These are phyloP conservation scores for Suillus sp. DNA, from an alignment of 768 basidiomycete species.

Conservation along the genomic window DNA sequence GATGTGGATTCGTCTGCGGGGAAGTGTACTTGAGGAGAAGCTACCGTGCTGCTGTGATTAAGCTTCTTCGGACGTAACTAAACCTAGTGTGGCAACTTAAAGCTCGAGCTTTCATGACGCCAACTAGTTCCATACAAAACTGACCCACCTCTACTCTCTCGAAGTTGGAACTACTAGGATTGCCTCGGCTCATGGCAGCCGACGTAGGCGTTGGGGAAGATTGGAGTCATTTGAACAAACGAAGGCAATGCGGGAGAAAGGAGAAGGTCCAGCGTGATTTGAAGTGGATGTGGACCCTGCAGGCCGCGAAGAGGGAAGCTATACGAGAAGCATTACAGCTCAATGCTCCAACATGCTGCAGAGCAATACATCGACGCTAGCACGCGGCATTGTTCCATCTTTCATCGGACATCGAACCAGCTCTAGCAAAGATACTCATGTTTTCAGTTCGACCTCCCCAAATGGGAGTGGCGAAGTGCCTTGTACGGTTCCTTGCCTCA, in stretches of 20 bases:
- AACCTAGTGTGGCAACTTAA: too few relatives aligned
- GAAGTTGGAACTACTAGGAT: slow-evolving; percentile 6
- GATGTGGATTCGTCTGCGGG: too few relatives aligned
- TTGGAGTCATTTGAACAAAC: slow-evolving; percentile 57
- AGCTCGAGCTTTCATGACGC: too few relatives aligned
- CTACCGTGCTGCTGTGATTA: too few relatives aligned
- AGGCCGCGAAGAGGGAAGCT: slow-evolving; percentile 24
- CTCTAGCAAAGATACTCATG: too few relatives aligned
- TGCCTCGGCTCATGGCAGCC: slow-evolving; percentile 22
- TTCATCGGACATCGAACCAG: not conserved
- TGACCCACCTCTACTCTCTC: slow-evolving; percentile 30
- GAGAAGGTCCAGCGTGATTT: slow-evolving; percentile 48
- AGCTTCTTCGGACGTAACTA: too few relatives aligned
- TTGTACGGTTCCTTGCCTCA: slow-evolving; percentile 10
- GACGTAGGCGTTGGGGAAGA: slow-evolving; percentile 43
- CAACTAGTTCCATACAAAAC: too few relatives aligned
- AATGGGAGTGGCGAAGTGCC: slow-evolving; percentile 12
- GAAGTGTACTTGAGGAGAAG: too few relatives aligned
- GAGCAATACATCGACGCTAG: not conserved
- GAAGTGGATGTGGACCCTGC: slow-evolving; percentile 38
- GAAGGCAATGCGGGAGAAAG: slow-evolving; percentile 49
- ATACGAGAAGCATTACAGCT: not conserved
- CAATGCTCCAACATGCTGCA: not conserved
- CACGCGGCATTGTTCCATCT: not conserved
- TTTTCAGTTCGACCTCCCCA: slow-evolving; percentile 7